Evolutionary conservation across 768 basidiomycete genomes (phyloP).

Genomic region (Phylloporus sp.): DNA sequence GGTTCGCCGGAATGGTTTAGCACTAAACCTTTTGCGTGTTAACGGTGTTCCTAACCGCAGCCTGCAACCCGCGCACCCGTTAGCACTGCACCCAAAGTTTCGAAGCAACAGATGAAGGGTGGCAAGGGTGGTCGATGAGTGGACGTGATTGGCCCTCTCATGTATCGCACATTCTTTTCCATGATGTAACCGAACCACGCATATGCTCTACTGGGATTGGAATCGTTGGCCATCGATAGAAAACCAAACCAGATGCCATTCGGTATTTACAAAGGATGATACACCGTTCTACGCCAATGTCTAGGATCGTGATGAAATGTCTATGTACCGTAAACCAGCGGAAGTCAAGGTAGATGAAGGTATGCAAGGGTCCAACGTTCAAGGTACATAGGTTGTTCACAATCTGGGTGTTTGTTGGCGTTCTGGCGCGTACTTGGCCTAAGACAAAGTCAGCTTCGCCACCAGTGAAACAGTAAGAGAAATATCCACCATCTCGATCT

Average conservation of each 20-base stretch:
- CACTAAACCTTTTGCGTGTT: not conserved
- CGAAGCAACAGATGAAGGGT: conserved; percentile 97
- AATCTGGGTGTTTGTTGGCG: conserved; percentile 18
- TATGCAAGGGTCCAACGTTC: conserved; percentile 10
- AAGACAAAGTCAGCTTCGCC: conserved; percentile 7
- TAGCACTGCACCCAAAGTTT: conserved; percentile 73
- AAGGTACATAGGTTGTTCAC: conserved; percentile 8
- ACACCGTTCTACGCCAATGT: conserved; percentile 13
- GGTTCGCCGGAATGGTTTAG: conserved; percentile 34
- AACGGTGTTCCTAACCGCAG: conserved; percentile 32
- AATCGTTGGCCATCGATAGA: not conserved
- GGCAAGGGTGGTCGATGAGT: conserved; percentile 70
- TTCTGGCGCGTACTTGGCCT: conserved; percentile 61
- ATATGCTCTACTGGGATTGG: conserved; percentile 3
- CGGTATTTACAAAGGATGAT: conserved; percentile 11
- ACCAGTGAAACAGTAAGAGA: not conserved
- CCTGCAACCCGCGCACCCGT: conserved; percentile 48
- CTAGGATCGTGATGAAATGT: conserved; percentile 3
- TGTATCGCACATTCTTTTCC: conserved; percentile 26
- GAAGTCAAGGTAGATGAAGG: conserved; percentile 4
- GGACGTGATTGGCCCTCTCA: conserved; percentile 1
- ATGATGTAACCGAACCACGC: conserved; percentile 16
- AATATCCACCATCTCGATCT: conserved; percentile 79
- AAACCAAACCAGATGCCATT: not conserved
- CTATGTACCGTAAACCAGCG: conserved; percentile 7